Evolutionary conservation across 1,284 basidiomycete species (phyloP).

Genomic region (Ganoderma sinense): DNA sequence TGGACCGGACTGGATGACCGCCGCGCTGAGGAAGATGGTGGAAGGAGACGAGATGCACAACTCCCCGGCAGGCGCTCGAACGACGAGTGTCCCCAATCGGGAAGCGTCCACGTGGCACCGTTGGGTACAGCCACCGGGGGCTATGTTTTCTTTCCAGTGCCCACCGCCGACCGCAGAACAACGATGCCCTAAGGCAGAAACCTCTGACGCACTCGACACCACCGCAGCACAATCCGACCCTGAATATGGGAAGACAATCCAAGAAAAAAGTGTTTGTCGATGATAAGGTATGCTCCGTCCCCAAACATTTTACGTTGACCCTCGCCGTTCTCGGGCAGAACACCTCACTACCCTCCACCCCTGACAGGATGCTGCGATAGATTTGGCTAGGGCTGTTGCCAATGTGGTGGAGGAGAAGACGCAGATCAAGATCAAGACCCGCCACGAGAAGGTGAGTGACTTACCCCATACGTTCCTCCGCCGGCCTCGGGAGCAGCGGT

Average conservation of each 20-base stretch:
- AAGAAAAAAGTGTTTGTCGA: slow-evolving; percentile 34
- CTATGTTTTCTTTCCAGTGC: neutral
- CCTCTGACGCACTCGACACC: slow-evolving; percentile 8
- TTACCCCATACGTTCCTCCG: slow-evolving; percentile 15
- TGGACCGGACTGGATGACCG: neutral
- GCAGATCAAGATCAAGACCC: slow-evolving; percentile 31
- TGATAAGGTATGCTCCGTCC: slow-evolving; percentile 26
- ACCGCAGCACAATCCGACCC: neutral
- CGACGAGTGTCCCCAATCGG: neutral
- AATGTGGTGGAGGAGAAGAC: slow-evolving; percentile 36
- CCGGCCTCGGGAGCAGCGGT: slow-evolving; percentile 21
- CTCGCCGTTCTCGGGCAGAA: slow-evolving; percentile 9
- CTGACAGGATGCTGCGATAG: slow-evolving; percentile 37
- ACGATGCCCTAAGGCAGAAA: slow-evolving; percentile 11
- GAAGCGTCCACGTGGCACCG: slow-evolving; percentile 4
- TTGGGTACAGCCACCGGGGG: slow-evolving; percentile 3
- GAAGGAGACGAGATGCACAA: neutral
- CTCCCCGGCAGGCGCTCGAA: neutral
- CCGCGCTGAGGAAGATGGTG: neutral
- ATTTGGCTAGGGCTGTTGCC: slow-evolving; percentile 35
- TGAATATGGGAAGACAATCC: slow-evolving; percentile 25
- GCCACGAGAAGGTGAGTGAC: slow-evolving; percentile 32
- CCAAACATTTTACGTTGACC: neutral
- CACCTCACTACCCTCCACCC: slow-evolving; percentile 4
- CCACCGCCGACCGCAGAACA: slow-evolving; percentile 5